Conservation (phyloP, 345 rosid genomes). For the Moricandia arvensis region DNA sequence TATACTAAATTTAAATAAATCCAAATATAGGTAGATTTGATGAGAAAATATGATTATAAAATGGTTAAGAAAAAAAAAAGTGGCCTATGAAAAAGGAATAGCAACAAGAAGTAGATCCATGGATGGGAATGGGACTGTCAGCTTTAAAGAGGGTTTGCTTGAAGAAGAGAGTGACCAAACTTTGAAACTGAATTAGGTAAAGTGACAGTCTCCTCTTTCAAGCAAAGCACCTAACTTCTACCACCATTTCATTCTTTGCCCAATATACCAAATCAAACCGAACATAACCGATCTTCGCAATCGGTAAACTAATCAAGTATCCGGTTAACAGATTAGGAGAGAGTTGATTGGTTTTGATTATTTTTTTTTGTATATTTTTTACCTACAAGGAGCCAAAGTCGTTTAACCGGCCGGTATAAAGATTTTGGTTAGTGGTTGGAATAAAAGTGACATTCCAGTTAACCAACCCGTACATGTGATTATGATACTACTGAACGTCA, state of each 20-base stretch:
- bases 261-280: conserved; percentile 15
- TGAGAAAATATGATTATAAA: background rate
- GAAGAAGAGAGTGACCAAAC: conserved; percentile 35
- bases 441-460: background rate
- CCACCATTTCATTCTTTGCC: conserved; percentile 2
- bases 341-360: background rate
- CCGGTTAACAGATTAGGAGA: background rate
- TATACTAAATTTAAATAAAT: too few relatives aligned
- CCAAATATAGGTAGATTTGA: background rate
- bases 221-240: conserved; percentile 34
- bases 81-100: conserved; percentile 14
- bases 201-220: conserved; percentile 34
- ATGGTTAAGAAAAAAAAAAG: background rate
- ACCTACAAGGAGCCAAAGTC: too few relatives aligned
- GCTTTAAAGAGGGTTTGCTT: conserved; percentile 34
- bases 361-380: too few relatives aligned
- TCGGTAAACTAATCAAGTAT: background rate
- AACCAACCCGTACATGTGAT: conserved; percentile 11
- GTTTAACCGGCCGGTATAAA: background rate
- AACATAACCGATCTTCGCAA: background rate
- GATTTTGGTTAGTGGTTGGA: conserved; percentile 2
- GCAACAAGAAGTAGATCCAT: conserved; percentile 20
- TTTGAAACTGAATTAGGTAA: conserved; percentile 27
- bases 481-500: background rate
- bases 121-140: conserved; percentile 28